phyloP scores from a whole-genome alignment of 1,284 basidiomycete species.

The Agroathelia rolfsii region DNA sequence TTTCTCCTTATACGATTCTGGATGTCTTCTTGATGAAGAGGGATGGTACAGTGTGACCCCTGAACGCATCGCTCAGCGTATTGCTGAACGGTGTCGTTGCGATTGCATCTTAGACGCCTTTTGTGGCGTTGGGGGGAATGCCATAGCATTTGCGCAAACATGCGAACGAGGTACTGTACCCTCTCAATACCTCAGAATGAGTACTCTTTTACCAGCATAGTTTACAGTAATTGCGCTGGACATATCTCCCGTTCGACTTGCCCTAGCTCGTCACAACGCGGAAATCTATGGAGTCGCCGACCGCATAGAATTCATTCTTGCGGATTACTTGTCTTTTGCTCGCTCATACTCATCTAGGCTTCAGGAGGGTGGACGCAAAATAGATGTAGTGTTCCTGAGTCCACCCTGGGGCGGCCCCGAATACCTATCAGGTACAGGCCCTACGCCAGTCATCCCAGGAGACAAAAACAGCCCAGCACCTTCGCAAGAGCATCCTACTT shows the following conservation, averaged over 20 bases:
- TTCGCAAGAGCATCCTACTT: slow-evolving; percentile 38
- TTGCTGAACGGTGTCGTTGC: slow-evolving; percentile 85
- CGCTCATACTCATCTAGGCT: slow-evolving; percentile 34
- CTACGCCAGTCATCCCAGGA: too few relatives aligned
- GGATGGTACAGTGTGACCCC: slow-evolving; percentile 98
- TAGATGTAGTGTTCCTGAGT: slow-evolving; percentile 86
- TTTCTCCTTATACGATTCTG: slow-evolving; percentile 73
- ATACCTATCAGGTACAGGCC: slow-evolving; percentile 51
- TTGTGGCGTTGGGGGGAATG: slow-evolving; percentile 95
- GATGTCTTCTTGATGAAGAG: slow-evolving; percentile 75
- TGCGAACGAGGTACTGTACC: slow-evolving; percentile 68
- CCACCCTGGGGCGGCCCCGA: slow-evolving; percentile 89
- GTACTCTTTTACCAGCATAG: slow-evolving; percentile 2
- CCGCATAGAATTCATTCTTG: slow-evolving; percentile 88
- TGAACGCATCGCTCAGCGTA: slow-evolving; percentile 83
- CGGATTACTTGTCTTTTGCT: slow-evolving; percentile 79
- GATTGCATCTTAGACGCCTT: slow-evolving; percentile 86
- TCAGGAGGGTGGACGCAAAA: slow-evolving; percentile 26
- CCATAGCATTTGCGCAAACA: slow-evolving; percentile 93
- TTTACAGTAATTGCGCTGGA: slow-evolving; percentile 85
- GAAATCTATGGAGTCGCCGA: slow-evolving; percentile 88
- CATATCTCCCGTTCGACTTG: slow-evolving; percentile 72
- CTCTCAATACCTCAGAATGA: neutral
- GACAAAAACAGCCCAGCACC: slow-evolving; percentile 13
- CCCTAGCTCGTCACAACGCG: slow-evolving; percentile 87